Percentiles rank a stretch among this genome's conserved stretches.
These are phyloP conservation scores for Bryum argenteum DNA, from an alignment of 225 moss, liverwort and hornwort species.

Conservation along the genomic window DNA sequence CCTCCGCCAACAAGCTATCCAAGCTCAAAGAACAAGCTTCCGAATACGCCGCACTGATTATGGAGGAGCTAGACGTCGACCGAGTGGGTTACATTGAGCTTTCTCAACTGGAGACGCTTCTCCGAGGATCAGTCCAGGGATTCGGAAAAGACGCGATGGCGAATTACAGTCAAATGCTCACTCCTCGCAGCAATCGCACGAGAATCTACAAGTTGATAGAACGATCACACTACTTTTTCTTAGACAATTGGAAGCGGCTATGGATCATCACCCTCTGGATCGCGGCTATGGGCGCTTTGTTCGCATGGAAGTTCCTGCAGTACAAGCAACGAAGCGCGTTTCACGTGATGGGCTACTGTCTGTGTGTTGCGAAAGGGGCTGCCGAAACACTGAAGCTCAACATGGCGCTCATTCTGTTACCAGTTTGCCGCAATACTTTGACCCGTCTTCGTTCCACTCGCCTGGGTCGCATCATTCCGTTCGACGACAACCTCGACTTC, in stretches of 20 bases:
- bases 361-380: slow-evolving; percentile 82
- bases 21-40: slow-evolving; percentile 93
- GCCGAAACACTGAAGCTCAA: slow-evolving; percentile 95
- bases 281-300: slow-evolving; percentile 58
- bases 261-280: slow-evolving; percentile 83
- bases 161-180: slow-evolving; percentile 67
- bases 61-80: slow-evolving; percentile 96
- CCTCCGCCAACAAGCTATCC: slow-evolving; percentile 87
- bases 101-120: slow-evolving; percentile 82
- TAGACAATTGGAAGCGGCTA: slow-evolving; percentile 89
- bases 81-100: slow-evolving; percentile 91
- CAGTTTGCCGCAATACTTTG: slow-evolving; percentile 91
- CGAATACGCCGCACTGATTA: slow-evolving; percentile 87
- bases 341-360: slow-evolving; percentile 69
- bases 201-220: slow-evolving; percentile 35
- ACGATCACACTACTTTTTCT: slow-evolving; percentile 58
- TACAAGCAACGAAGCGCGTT: slow-evolving; percentile 54
- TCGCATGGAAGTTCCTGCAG: slow-evolving; percentile 78
- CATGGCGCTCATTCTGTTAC: slow-evolving; percentile 93
- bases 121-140: slow-evolving; percentile 75
- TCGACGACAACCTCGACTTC: slow-evolving; percentile 93
- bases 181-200: slow-evolving; percentile 45
- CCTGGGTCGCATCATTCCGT: slow-evolving; percentile 67
- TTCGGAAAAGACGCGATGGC: slow-evolving; percentile 64
- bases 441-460: slow-evolving; percentile 85